Conservation (phyloP, 116 monocot genomes). For the Posidonia oceanica region DNA sequence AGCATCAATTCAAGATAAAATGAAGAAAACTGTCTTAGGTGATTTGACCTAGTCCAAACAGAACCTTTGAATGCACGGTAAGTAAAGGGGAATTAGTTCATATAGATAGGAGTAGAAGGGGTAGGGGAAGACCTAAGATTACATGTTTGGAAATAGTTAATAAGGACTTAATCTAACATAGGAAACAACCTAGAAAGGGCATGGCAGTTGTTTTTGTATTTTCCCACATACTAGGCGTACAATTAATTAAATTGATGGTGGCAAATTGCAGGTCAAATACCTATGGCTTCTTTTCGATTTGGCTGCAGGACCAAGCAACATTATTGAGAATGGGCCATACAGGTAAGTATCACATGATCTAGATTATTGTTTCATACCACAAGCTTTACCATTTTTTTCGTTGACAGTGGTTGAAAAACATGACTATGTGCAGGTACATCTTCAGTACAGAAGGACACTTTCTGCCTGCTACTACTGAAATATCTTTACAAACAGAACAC, state of each 20-base stretch:
- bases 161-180: too few species aligned
- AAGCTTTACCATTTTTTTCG: not conserved
- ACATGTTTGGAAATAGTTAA: too few species aligned
- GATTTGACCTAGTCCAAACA: not conserved
- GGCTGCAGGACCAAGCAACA: conserved; percentile 89
- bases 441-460: conserved; percentile 97
- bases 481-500: conserved; percentile 65
- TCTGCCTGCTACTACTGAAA: conserved; percentile 81
- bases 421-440: conserved; percentile 48
- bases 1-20: too few species aligned
- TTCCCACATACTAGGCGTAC: too few species aligned
- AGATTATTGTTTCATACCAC: not conserved
- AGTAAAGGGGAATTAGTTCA: too few species aligned
- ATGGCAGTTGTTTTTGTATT: too few species aligned
- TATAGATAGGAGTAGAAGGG: too few species aligned
- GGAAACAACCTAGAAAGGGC: too few species aligned
- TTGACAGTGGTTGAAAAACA: not conserved
- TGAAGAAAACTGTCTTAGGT: not conserved
- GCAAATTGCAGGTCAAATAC: conserved; percentile 73
- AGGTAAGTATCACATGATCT: conserved; percentile 30
- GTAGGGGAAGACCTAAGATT: too few species aligned
- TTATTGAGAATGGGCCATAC: conserved; percentile 93
- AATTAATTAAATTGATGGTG: not conserved
- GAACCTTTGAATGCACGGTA: too few species aligned
- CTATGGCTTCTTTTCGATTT: conserved; percentile 99